Conservation (phyloP, 208 protist genomes). For the Crithidia expoeki region DNA sequence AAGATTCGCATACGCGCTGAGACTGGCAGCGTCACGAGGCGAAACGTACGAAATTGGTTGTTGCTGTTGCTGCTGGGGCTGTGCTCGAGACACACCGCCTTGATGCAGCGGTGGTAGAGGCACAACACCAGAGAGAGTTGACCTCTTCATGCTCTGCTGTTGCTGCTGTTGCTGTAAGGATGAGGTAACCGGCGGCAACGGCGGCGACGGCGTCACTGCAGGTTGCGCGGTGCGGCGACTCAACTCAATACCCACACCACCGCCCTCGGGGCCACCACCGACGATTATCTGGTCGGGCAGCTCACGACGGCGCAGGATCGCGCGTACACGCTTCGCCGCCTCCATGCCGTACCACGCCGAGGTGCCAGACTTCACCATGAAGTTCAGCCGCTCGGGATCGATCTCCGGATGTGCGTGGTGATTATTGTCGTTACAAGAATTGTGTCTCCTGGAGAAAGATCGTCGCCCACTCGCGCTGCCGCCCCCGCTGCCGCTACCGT, state of each 20-base stretch:
- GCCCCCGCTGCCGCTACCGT: not conserved
- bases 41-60: slow-evolving; percentile 30
- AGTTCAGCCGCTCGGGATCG: slow-evolving; percentile 46
- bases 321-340: slow-evolving; percentile 64
- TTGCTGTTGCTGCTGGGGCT: slow-evolving; percentile 19
- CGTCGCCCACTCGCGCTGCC: not conserved
- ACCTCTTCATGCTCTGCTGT: not conserved
- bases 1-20: slow-evolving; percentile 46
- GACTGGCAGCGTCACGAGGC: slow-evolving; percentile 56
- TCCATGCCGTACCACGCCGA: slow-evolving; percentile 78
- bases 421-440: not conserved
- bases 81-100: slow-evolving; percentile 29
- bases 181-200: slow-evolving; percentile 1
- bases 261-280: slow-evolving; percentile 47
- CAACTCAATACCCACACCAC: slow-evolving; percentile 62
- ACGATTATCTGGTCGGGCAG: slow-evolving; percentile 66
- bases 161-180: not conserved
- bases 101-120: slow-evolving; percentile 42
- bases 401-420: slow-evolving; percentile 1
- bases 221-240: slow-evolving; percentile 61
- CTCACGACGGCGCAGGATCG: slow-evolving; percentile 59
- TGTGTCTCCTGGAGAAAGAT: not conserved
- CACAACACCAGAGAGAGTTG: slow-evolving; percentile 7
- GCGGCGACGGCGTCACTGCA: slow-evolving; percentile 12
- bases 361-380: slow-evolving; percentile 59